Percentiles rank a stretch among this genome's conserved stretches.
Evolutionary conservation across 1,139 yeast species (phyloP).

Genomic region (Spencermartinsiella ligniputridi): DNA sequence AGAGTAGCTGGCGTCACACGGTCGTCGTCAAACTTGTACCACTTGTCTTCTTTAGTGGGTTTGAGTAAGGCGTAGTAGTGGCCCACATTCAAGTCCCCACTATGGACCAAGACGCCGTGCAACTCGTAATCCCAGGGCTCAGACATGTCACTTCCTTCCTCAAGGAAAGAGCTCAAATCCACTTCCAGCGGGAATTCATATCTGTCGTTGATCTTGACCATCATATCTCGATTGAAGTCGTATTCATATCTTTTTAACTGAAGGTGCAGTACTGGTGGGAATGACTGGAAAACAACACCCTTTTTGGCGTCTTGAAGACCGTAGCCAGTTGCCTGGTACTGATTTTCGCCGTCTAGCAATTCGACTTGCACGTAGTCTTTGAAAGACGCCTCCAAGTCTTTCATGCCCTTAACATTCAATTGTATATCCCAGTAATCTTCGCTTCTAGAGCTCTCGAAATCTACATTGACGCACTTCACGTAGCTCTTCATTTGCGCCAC

Average conservation of each 20-base stretch:
- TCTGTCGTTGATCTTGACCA: conserved; percentile 88
- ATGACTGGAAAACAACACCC: conserved; percentile 86
- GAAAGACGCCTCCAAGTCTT: conserved; percentile 68
- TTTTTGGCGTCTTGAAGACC: conserved; percentile 96
- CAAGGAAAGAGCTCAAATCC: conserved; percentile 76
- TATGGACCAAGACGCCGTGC: conserved; percentile 93
- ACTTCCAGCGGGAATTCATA: conserved; percentile 85
- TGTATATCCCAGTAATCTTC: conserved; percentile 99
- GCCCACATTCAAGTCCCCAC: conserved; percentile 93
- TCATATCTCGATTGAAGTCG: conserved; percentile 83
- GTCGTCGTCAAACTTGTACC: conserved; percentile 96
- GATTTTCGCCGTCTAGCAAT: conserved; percentile 88
- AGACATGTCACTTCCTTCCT: conserved; percentile 44
- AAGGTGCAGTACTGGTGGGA: conserved; percentile 90
- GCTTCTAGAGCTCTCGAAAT: conserved; percentile 83
- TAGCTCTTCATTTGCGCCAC: conserved; percentile 97
- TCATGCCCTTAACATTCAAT: conserved; percentile 82
- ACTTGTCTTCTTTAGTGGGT: conserved; percentile 64
- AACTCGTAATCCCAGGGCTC: conserved; percentile 74
- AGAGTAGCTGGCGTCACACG: conserved; percentile 83
- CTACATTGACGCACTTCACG: conserved; percentile 90
- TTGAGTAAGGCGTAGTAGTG: conserved; percentile 93
- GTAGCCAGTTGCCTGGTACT: conserved; percentile 86
- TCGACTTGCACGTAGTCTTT: conserved; percentile 85
- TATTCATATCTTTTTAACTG: conserved; percentile 94